These are phyloP conservation scores for Pelargonium cotyledonis DNA, from an alignment of 441 rosid species.

Conservation along the genomic window DNA sequence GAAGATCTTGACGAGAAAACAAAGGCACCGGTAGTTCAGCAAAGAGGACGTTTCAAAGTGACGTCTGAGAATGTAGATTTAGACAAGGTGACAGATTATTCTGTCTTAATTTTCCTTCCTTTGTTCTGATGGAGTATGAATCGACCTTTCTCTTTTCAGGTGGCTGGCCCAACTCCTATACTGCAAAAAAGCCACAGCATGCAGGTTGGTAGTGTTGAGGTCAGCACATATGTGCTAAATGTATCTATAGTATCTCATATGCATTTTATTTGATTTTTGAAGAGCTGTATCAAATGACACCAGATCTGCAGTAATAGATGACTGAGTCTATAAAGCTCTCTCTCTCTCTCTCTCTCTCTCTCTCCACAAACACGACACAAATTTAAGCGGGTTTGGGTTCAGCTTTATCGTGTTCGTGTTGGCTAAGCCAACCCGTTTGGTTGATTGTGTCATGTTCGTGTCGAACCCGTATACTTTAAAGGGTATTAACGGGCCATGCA, in stretches of 20 bases:
- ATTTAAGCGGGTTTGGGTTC: too few relatives aligned
- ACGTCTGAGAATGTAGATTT: slow-evolving; percentile 84
- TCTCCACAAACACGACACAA: too few relatives aligned
- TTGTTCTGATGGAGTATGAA: slow-evolving; percentile 20
- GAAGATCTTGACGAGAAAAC: slow-evolving; percentile 49
- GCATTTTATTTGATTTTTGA: not conserved
- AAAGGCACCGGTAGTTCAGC: slow-evolving; percentile 84
- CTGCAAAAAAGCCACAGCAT: slow-evolving; percentile 86
- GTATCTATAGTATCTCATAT: not conserved
- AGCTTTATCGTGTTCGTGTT: too few relatives aligned
- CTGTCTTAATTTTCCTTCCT: slow-evolving; percentile 16
- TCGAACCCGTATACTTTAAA: too few relatives aligned
- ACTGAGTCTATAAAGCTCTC: not conserved
- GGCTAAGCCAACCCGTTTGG: too few relatives aligned
- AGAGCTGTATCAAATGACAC: not conserved
- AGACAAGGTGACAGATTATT: slow-evolving; percentile 55
- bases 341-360: not conserved
- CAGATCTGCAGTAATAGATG: not conserved
- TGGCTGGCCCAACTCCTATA: slow-evolving; percentile 38
- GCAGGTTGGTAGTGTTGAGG: slow-evolving; percentile 65
- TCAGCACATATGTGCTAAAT: slow-evolving; percentile 1
- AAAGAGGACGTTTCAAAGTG: slow-evolving; percentile 93
- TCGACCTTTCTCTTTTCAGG: slow-evolving; percentile 44
- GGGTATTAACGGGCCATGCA: too few relatives aligned
- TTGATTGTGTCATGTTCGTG: too few relatives aligned